Evolutionary conservation across 2,329 filamentous ascomycete species (phyloP).

Genomic region (Penicillium italicum): DNA sequence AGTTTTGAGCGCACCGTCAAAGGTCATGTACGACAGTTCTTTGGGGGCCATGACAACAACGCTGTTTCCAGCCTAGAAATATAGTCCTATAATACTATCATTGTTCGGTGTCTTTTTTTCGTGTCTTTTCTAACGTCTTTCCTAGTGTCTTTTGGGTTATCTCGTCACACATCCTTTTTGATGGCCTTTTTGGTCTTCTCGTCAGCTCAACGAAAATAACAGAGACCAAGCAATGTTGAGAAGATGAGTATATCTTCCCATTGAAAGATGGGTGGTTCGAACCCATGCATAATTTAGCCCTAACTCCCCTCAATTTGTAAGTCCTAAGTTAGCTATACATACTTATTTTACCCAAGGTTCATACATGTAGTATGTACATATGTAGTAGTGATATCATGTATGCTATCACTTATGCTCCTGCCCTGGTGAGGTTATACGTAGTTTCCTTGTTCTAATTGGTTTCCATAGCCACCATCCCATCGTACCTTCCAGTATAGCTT

Average conservation of each 20-base stretch:
- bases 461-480: neutral
- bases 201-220: too few relatives aligned
- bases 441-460: neutral
- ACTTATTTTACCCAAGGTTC: neutral
- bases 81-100: neutral
- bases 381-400: neutral
- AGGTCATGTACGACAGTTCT: neutral
- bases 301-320: neutral
- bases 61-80: neutral
- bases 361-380: neutral
- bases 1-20: neutral
- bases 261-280: neutral
- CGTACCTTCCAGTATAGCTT: neutral
- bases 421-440: neutral
- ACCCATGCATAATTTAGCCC: neutral
- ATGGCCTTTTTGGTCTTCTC: neutral
- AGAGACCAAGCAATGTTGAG: neutral
- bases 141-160: neutral
- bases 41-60: neutral
- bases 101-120: too few relatives aligned
- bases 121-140: neutral
- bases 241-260: neutral
- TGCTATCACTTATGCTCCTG: neutral
- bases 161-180: neutral
- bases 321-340: neutral